These are phyloP conservation scores for Neoscytalidium dimidiatum DNA, from an alignment of 2,329 filamentous ascomycete genomes.

Conservation along the genomic window DNA sequence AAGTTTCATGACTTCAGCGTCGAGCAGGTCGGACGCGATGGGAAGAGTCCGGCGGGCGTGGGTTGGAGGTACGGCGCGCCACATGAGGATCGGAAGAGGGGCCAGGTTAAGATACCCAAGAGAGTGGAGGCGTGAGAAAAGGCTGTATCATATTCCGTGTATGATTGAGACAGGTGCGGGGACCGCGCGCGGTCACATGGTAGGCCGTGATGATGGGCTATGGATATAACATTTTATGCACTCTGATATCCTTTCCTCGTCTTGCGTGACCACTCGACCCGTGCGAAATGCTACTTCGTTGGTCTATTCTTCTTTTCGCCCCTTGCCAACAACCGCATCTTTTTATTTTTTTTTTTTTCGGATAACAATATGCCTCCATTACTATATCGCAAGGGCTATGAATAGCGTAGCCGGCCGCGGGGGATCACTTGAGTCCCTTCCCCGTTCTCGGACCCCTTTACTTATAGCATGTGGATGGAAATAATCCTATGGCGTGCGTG, in stretches of 20 bases:
- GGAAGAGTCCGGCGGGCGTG: constrained; percentile 54
- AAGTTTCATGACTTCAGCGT: constrained; percentile 60
- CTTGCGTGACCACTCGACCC: too few relatives aligned
- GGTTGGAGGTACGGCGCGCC: constrained; percentile 65
- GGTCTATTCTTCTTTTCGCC: too few relatives aligned
- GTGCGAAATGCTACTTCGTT: too few relatives aligned
- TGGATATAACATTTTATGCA: background rate
- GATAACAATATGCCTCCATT: too few relatives aligned
- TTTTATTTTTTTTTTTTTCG: too few relatives aligned
- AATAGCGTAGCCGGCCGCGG: too few relatives aligned
- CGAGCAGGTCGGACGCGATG: constrained; percentile 57
- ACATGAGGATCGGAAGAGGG: constrained; percentile 63
- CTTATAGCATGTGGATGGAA: too few relatives aligned
- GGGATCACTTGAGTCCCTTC: too few relatives aligned
- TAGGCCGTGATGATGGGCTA: background rate
- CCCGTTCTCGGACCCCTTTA: too few relatives aligned
- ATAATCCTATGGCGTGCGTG: too few relatives aligned
- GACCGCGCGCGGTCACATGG: background rate
- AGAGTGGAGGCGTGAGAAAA: constrained; percentile 49
- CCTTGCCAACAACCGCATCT: too few relatives aligned
- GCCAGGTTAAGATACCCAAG: constrained; percentile 64
- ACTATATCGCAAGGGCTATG: too few relatives aligned
- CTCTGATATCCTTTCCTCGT: background rate
- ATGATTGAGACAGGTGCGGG: background rate
- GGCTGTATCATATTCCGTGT: background rate